phyloP scores from a whole-genome alignment of 2,329 filamentous ascomycete species.

The Rutstroemia sp. region DNA sequence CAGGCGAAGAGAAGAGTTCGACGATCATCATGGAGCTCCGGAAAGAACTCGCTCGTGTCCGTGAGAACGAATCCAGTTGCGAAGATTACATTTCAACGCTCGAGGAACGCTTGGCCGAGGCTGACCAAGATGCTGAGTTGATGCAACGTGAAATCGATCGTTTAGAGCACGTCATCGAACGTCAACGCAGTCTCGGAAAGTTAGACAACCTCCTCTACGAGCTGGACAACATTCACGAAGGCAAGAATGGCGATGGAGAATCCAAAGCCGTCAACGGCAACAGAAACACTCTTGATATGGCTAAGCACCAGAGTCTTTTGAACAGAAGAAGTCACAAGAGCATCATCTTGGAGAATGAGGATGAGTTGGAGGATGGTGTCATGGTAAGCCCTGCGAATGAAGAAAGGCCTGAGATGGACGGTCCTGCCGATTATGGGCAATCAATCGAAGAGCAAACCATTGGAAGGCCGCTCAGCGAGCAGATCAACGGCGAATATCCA shows the following conservation, averaged over 20 bases:
- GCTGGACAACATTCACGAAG: conserved; percentile 67
- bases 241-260: conserved; percentile 35
- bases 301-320: conserved; percentile 45
- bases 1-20: conserved; percentile 87
- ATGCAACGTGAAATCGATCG: conserved; percentile 97
- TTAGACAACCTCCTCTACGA: conserved; percentile 89
- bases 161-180: conserved; percentile 89
- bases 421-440: conserved; percentile 29
- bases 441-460: conserved; percentile 31
- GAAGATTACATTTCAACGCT: conserved; percentile 97
- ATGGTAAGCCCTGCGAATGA: conserved; percentile 14
- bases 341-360: conserved; percentile 44
- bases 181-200: conserved; percentile 90
- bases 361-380: conserved; percentile 21
- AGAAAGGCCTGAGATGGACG: conserved; percentile 24
- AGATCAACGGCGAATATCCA: conserved; percentile 19
- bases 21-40: conserved; percentile 79
- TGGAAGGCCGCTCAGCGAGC: conserved; percentile 27
- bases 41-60: conserved; percentile 80
- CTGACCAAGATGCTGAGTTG: conserved; percentile 89
- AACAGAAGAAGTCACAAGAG: conserved; percentile 49
- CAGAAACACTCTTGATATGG: conserved; percentile 29
- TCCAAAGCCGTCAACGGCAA: conserved; percentile 36
- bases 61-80: conserved; percentile 82
- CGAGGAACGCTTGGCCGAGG: conserved; percentile 89